phyloP scores from a whole-genome alignment of 192 early-diverging fungal species.

The Coemansia pectinata region DNA sequence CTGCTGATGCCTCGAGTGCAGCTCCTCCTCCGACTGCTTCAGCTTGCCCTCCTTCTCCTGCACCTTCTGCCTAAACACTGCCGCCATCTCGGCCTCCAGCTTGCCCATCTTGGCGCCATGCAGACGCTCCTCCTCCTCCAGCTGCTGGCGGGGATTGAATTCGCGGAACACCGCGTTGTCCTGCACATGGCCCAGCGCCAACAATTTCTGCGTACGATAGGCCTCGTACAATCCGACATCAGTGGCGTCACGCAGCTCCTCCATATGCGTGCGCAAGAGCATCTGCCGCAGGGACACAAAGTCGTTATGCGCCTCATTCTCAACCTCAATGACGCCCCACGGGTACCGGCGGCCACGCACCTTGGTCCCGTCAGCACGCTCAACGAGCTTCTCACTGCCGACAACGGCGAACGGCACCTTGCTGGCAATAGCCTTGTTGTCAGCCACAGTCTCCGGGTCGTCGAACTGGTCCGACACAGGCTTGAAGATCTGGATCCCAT shows the following conservation, averaged over 20 bases:
- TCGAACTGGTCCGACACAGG: constrained; percentile 78
- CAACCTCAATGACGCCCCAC: constrained; percentile 94
- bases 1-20: constrained; percentile 92
- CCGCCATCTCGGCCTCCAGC: constrained; percentile 98
- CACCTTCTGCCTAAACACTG: constrained; percentile 97
- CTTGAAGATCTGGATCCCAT: constrained; percentile 83
- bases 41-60: constrained; percentile 97
- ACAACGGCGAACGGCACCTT: constrained; percentile 93
- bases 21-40: constrained; percentile 93
- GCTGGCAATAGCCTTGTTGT: constrained; percentile 75
- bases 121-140: constrained; percentile 86
- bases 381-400: constrained; percentile 79
- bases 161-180: constrained; percentile 75
- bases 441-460: constrained; percentile 73
- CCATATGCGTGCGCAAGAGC: constrained; percentile 87
- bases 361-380: constrained; percentile 72
- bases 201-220: constrained; percentile 92
- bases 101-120: constrained; percentile 93
- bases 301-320: constrained; percentile 93
- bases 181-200: constrained; percentile 79
- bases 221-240: constrained; percentile 86
- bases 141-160: constrained; percentile 71
- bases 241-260: constrained; percentile 93
- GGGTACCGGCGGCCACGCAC: constrained; percentile 89
- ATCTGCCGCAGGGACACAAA: constrained; percentile 92